phyloP scores from a whole-genome alignment of 257 asterid genomes.

The Fraxinus excelsior region DNA sequence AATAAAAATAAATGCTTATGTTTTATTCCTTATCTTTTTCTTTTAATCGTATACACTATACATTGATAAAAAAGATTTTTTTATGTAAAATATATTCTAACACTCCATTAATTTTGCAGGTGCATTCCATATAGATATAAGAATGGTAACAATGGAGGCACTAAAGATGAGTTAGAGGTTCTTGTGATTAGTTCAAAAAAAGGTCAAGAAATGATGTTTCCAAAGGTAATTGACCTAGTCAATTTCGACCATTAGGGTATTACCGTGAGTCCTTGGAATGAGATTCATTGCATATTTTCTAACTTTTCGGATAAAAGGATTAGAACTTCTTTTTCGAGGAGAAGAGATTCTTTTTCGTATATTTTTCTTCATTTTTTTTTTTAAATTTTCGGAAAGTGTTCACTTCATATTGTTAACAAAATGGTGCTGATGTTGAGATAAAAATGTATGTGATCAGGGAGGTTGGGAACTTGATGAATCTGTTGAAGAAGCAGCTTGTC shows the following conservation, averaged over 20 bases:
- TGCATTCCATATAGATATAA: slow-evolving; percentile 73
- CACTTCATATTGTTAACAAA: not conserved
- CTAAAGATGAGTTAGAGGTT: slow-evolving; percentile 58
- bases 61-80: no score
- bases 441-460: slow-evolving; percentile 45
- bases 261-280: not conserved
- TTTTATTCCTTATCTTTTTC: no score
- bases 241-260: not conserved
- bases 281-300: not conserved
- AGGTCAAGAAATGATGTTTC: slow-evolving; percentile 70
- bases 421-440: not conserved
- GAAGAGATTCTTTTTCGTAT: no score
- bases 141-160: slow-evolving; percentile 27
- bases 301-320: not conserved
- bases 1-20: no score
- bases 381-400: not conserved
- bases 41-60: no score
- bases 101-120: slow-evolving; percentile 31
- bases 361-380: no score
- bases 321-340: no score
- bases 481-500: slow-evolving; percentile 71
- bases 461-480: slow-evolving; percentile 88
- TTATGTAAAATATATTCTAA: not conserved
- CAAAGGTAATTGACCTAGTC: slow-evolving; percentile 48
- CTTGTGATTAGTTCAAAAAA: slow-evolving; percentile 70